Base-by-base conservation (phyloP, 2,329 filamentous ascomycete genomes). In the Aspergillus intermedius region DNA sequence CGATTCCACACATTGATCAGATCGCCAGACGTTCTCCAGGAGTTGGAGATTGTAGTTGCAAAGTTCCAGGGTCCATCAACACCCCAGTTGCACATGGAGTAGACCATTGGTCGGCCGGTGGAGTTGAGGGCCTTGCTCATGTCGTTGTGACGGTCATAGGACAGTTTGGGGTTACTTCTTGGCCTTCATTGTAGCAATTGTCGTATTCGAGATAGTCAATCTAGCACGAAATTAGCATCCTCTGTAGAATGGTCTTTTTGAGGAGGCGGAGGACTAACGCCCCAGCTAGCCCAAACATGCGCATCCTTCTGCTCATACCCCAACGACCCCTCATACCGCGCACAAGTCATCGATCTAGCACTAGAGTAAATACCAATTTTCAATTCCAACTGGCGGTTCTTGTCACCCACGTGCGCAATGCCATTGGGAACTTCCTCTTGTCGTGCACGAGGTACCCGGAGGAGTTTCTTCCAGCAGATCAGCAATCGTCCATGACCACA, bases 101-200 rank as follows among this genome's bases (percentile, higher is more conserved):
- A 77, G 3, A 75, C 54, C 13, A 77, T 74, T 1, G 68, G 64
- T 10, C 73, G 63, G 1, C 72, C 74, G 9, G 75, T 75, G 10
- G 62, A 60, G 48, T 75, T 76, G 30, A 77, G 63, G 0, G 76
- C 72, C n/a, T 73, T 60, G 13, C 70, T 70, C 70, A 77, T 77
- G 25, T 63, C 64, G 23, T 74, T 69, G 60, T 77, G 79, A 21
- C 74, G 70, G 44, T 72, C 67, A 52, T 69, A 75, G 3, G 71
- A 72, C 32, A 75, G 58, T 49, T 72, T 64, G 0, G 72, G 67
- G 68, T 75, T 10, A 77, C 75, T 15, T 71, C 73, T 48, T 77
- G 72, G 6, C 77, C 77, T 51, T 74, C 67, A 52, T 79, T 79
- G 59, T 72, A 79, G 64, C 78, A 81, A 57, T 80, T 80, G 61